phyloP scores from a whole-genome alignment of 2,329 filamentous ascomycete genomes.

The Xylaria sp. region DNA sequence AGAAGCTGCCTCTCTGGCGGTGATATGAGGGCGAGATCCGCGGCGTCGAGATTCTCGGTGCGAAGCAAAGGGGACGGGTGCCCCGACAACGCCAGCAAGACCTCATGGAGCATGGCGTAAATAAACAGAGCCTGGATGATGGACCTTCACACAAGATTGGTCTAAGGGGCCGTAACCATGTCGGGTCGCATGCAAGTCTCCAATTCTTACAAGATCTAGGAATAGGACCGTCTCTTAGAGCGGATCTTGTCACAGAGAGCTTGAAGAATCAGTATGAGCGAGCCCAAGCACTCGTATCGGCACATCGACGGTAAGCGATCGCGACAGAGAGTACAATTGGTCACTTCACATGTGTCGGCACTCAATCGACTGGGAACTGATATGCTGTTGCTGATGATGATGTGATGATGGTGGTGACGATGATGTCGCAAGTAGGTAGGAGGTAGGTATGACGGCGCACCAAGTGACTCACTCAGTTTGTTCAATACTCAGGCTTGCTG shows the following conservation, averaged over 20 bases:
- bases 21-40: conserved; percentile 51
- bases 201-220: conserved; percentile 27
- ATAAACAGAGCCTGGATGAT: conserved; percentile 3
- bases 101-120: conserved; percentile 85
- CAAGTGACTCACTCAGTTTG: no score
- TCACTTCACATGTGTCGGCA: neutral
- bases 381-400: neutral
- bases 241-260: conserved; percentile 39
- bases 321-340: neutral
- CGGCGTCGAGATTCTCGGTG: conserved; percentile 41
- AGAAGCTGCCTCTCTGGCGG: conserved; percentile 81
- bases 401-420: no score
- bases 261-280: conserved; percentile 44
- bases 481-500: no score
- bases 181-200: neutral
- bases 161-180: neutral
- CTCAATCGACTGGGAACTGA: neutral
- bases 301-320: conserved; percentile 39
- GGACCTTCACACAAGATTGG: conserved; percentile 4
- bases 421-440: no score
- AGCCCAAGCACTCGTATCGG: conserved; percentile 49
- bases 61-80: conserved; percentile 85
- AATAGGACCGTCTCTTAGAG: conserved; percentile 29
- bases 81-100: conserved; percentile 91
- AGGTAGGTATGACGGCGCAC: no score